Percentiles rank a stretch among this genome's conserved stretches.
Conservation (phyloP, 768 basidiomycete genomes). For the Dacryopinax primogenitus region DNA sequence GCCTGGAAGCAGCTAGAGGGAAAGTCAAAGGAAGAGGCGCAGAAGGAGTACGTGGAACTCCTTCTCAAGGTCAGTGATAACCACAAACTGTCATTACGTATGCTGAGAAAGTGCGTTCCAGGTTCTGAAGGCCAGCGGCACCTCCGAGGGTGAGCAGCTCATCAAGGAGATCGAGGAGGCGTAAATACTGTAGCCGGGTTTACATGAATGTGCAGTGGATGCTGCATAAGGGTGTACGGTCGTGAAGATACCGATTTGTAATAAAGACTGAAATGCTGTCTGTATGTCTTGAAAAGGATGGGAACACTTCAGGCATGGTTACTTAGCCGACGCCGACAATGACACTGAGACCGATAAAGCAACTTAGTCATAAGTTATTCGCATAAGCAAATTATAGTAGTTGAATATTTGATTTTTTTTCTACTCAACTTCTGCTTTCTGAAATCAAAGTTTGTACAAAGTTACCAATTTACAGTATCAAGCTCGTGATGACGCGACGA, state of each 20-base stretch:
- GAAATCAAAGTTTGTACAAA: too few relatives aligned
- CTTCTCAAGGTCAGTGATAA: constrained; percentile 47
- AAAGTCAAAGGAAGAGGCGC: constrained; percentile 55
- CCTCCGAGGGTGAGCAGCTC: constrained; percentile 43
- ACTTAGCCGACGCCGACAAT: too few relatives aligned
- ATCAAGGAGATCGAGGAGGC: constrained; percentile 43
- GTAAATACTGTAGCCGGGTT: neutral
- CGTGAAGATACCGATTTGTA: neutral
- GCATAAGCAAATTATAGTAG: too few relatives aligned
- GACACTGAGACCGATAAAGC: too few relatives aligned
- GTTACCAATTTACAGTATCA: too few relatives aligned
- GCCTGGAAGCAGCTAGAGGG: constrained; percentile 75
- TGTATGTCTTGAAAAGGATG: neutral
- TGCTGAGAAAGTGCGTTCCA: constrained; percentile 22
- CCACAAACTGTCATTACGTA: constrained; percentile 5
- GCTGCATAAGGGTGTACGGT: neutral
- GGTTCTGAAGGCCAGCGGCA: constrained; percentile 43
- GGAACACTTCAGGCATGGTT: too few relatives aligned
- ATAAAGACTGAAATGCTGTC: neutral
- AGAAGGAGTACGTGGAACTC: constrained; percentile 58
- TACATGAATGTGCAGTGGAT: neutral
- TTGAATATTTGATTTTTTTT: too few relatives aligned
- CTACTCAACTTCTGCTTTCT: too few relatives aligned
- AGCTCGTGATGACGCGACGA: too few relatives aligned
- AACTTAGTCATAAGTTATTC: too few relatives aligned